Base-by-base conservation (phyloP, 306 rosid species). In the Vigna angularis region DNA sequence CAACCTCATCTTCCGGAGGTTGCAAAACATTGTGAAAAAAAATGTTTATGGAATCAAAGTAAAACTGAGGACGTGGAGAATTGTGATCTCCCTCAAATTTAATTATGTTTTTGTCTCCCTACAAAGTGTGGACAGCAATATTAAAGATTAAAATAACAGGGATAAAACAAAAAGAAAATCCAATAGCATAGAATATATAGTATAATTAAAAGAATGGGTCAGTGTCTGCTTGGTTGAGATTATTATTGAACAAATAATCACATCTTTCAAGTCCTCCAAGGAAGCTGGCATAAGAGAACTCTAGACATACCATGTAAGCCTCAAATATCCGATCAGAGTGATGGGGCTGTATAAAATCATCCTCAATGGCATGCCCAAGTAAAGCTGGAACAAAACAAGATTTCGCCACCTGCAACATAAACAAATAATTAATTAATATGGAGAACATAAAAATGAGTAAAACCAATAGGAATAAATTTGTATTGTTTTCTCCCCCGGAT, bases 81-180 rank as follows among this genome's bases (percentile, higher is more conserved):
- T 96, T 96, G 91, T 96, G 99, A 82, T 96, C 99, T 58, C 99
- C 99, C 70, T 96, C 99, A 79, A 96, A 96, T 88, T 91, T 93
- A 85, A 96, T 96, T 68, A 96, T 86, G 81, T 93, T 96, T 87
- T 96, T 96, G 84, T 96, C 99, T 73, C 99, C 99, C 99, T 96
- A 88, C 78, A 81, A 81, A 81, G 73, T 80, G 80, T 18, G n/a
- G 28, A 77, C 58, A 72, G 59, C 53, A 76, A 71, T 57, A 56
- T 70, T 42, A 40, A 32, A 44, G 28, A 72, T 53, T 51, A 53
- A 74, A 66, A 61, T 50, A 57, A 50, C 15, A 17, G 42, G 62
- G 40, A 58, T 61, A 38, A 70, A 70, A 71, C 7, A 75, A 5
- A 59, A 59, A 47, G 71, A 56, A 51, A 18, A 66, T 50, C 40